Percentiles rank a stretch among this genome's conserved stretches.
phyloP scores from a whole-genome alignment of 768 basidiomycete species.

The Pleurotus tuoliensis region DNA sequence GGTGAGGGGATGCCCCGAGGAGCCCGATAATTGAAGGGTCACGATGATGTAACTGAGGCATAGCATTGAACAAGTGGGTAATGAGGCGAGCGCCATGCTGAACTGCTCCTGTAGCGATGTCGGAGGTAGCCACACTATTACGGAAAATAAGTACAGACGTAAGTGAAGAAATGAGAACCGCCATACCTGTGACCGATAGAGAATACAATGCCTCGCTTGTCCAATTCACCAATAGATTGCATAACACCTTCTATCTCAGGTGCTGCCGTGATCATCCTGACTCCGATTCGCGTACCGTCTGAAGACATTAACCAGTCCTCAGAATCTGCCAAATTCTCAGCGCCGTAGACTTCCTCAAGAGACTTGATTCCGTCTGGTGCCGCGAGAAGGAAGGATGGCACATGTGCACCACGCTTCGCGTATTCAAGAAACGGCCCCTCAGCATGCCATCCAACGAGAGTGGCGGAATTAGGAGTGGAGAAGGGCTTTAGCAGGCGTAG shows the following conservation, averaged over 20 bases:
- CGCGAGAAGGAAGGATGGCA: constrained; percentile 56
- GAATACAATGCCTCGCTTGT: constrained; percentile 65
- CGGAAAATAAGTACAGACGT: not conserved
- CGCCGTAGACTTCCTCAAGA: constrained; percentile 74
- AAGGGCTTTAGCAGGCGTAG: constrained; percentile 66
- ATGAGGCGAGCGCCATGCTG: constrained; percentile 76
- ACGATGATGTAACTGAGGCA: constrained; percentile 86
- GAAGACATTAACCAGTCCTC: constrained; percentile 65
- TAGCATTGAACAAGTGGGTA: constrained; percentile 91
- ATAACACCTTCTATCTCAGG: constrained; percentile 86
- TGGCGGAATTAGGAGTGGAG: constrained; percentile 60
- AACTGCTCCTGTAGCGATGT: constrained; percentile 68
- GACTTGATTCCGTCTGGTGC: constrained; percentile 62
- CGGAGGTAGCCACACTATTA: constrained; percentile 67
- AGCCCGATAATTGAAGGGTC: constrained; percentile 91
- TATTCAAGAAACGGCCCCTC: constrained; percentile 88
- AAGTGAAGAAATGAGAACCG: not conserved
- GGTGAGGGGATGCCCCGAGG: constrained; percentile 70
- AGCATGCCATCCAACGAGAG: constrained; percentile 83
- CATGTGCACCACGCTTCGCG: constrained; percentile 82
- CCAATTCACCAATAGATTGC: constrained; percentile 57
- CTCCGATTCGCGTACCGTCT: constrained; percentile 47
- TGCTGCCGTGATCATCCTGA: constrained; percentile 81
- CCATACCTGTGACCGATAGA: constrained; percentile 85
- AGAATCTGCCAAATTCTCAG: constrained; percentile 53